Conservation (phyloP, 805 yeast genomes). For the Candida ulmi region DNA sequence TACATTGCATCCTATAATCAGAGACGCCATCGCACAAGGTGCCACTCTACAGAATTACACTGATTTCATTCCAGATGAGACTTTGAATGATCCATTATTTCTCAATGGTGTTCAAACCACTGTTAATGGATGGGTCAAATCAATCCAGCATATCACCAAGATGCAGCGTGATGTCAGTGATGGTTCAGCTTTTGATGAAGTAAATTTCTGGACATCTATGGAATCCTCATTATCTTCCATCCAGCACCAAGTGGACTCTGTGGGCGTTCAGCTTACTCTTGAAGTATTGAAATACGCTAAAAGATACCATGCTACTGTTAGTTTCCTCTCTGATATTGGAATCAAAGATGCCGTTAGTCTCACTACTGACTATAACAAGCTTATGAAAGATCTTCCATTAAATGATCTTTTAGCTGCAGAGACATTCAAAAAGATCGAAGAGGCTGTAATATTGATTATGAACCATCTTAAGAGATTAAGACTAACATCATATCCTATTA, state of each 20-base stretch:
- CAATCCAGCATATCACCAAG: conserved; percentile 51
- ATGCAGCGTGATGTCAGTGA: conserved; percentile 46
- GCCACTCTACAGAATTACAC: conserved; percentile 22
- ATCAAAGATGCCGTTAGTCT: conserved; percentile 45
- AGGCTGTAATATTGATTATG: conserved; percentile 44
- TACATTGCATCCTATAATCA: conserved; percentile 47
- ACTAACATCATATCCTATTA: conserved; percentile 54
- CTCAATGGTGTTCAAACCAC: conserved; percentile 64
- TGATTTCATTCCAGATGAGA: conserved; percentile 28
- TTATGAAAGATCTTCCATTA: conserved; percentile 68
- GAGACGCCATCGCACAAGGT: conserved; percentile 30
- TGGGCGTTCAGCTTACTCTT: conserved; percentile 51
- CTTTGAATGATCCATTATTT: conserved; percentile 44
- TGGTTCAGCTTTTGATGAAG: conserved; percentile 60
- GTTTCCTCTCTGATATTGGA: conserved; percentile 68
- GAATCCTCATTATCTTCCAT: conserved; percentile 54
- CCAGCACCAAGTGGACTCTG: conserved; percentile 49
- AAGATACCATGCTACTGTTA: conserved; percentile 73
- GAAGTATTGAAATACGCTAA: conserved; percentile 62
- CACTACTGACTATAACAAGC: conserved; percentile 51
- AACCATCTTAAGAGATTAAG: conserved; percentile 60
- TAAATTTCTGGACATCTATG: conserved; percentile 72
- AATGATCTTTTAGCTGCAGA: conserved; percentile 47
- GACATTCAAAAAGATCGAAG: conserved; percentile 37
- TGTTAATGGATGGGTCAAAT: conserved; percentile 71